These are phyloP conservation scores for Triticum urartu DNA, from an alignment of 176 grass and related monocot genomes.

Conservation along the genomic window DNA sequence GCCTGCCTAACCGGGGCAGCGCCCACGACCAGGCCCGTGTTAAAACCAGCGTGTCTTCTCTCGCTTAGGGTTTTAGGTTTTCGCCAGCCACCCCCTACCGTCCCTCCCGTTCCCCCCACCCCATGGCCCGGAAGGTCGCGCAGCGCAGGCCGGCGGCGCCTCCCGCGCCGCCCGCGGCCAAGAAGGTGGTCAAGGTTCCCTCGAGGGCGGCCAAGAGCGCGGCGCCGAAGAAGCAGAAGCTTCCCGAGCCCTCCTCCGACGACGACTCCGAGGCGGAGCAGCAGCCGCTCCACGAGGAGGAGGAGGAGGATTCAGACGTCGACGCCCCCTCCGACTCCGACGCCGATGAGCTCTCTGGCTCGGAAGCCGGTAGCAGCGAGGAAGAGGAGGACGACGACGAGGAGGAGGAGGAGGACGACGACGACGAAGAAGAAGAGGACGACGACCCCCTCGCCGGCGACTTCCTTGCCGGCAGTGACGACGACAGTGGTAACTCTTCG, in stretches of 20 bases:
- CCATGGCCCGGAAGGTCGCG: constrained; percentile 41
- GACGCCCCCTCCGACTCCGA: constrained; percentile 33
- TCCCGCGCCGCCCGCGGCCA: not conserved
- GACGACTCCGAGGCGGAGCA: constrained; percentile 61
- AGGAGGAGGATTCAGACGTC: constrained; percentile 38
- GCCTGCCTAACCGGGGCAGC: not conserved
- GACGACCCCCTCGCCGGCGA: constrained; percentile 75
- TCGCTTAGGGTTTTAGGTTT: constrained; percentile 49
- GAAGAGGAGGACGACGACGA: not conserved
- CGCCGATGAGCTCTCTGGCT: constrained; percentile 36
- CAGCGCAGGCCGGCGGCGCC: constrained; percentile 33
- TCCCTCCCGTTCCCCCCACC: not conserved
- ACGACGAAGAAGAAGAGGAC: not conserved
- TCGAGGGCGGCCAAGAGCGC: constrained; percentile 23
- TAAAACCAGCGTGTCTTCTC: constrained; percentile 7
- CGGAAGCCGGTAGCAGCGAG: constrained; percentile 25
- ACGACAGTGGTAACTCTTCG: constrained; percentile 41
- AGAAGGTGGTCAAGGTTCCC: constrained; percentile 25
- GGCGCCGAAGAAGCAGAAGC: constrained; percentile 46
- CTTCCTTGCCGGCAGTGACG: constrained; percentile 71
- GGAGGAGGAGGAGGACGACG: not conserved
- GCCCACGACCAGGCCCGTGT: not conserved
- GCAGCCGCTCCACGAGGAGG: constrained; percentile 38
- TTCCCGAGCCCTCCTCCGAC: constrained; percentile 44
- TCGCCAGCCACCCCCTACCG: not conserved